Percentiles rank a stretch among this genome's conserved stretches.
phyloP scores from a whole-genome alignment of 371 early-diverging fungal species.

The Saksenaea oblongispora region DNA sequence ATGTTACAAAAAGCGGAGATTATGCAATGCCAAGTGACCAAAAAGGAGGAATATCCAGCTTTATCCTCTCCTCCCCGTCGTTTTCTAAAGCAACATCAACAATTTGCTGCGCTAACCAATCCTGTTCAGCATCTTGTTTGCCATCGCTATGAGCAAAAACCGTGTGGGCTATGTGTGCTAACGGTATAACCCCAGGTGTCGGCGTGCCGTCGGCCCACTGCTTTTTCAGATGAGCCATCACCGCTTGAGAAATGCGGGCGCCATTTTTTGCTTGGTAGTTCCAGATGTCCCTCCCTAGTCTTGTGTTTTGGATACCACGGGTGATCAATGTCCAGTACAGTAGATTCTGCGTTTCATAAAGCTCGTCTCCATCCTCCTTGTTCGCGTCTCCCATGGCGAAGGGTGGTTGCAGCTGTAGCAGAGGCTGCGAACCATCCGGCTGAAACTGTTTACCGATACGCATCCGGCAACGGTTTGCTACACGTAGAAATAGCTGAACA shows the following conservation, averaged over 20 bases:
- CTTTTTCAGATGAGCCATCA: slow-evolving; percentile 24
- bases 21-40: background rate
- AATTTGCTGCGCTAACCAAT: slow-evolving; percentile 23
- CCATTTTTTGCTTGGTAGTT: slow-evolving; percentile 30
- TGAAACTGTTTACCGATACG: slow-evolving; percentile 54
- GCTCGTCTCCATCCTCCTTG: slow-evolving; percentile 5
- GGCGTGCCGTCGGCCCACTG: slow-evolving; percentile 13
- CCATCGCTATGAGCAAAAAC: slow-evolving; percentile 24
- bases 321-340: slow-evolving; percentile 56
- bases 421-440: slow-evolving; percentile 42
- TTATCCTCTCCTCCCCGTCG: background rate
- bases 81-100: slow-evolving; percentile 16
- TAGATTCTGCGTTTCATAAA: slow-evolving; percentile 48
- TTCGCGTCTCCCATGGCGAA: background rate
- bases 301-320: slow-evolving; percentile 47
- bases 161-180: slow-evolving; percentile 35
- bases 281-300: slow-evolving; percentile 41
- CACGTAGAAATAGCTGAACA: slow-evolving; percentile 58
- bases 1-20: background rate
- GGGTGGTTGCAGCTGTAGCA: slow-evolving; percentile 3
- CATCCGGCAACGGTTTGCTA: slow-evolving; percentile 68
- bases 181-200: slow-evolving; percentile 21
- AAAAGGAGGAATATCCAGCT: background rate
- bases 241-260: slow-evolving; percentile 28
- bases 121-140: slow-evolving; percentile 19